Evolutionary conservation across 768 basidiomycete genomes (phyloP).

Genomic region (Agrocybe praecox): DNA sequence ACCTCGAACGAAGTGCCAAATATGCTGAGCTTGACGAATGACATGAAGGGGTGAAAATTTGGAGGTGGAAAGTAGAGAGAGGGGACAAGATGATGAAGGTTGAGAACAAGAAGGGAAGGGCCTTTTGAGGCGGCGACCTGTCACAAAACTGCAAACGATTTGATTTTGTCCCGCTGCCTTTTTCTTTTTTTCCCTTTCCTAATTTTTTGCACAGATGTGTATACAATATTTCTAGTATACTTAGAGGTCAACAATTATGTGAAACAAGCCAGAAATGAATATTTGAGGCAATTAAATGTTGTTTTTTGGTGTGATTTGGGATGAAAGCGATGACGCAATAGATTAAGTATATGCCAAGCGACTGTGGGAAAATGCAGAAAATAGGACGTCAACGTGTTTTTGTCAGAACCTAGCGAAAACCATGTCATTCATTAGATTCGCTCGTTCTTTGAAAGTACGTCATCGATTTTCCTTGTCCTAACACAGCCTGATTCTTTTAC

Average conservation of each 20-base stretch:
- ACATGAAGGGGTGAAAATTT: constrained; percentile 50
- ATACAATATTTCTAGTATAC: neutral
- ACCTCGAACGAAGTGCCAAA: constrained; percentile 99
- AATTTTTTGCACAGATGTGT: neutral
- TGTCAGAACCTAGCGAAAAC: constrained; percentile 9
- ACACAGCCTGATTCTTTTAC: constrained; percentile 6
- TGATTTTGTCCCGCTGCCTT: neutral
- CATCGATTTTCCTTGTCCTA: constrained; percentile 18
- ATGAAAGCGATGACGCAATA: constrained; percentile 19
- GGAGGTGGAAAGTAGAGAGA: constrained; percentile 10
- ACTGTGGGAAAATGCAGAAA: constrained; percentile 13
- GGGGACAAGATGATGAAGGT: constrained; percentile 8
- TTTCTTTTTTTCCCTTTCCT: neutral
- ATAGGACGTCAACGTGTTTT: constrained; percentile 1
- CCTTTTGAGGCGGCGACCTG: constrained; percentile 23
- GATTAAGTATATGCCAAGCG: constrained; percentile 6
- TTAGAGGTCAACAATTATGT: neutral
- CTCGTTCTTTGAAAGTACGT: constrained; percentile 44
- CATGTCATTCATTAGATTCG: constrained; percentile 49
- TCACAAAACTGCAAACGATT: constrained; percentile 4
- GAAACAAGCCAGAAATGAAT: neutral
- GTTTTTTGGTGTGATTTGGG: neutral
- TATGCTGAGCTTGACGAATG: constrained; percentile 97
- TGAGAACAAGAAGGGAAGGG: constrained; percentile 12
- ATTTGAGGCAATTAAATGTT: neutral